A percentile compares a stretch with the other conserved stretches of the same genome.
phyloP scores from a whole-genome alignment of 306 rosid species.

The Begonia loranthoides region DNA sequence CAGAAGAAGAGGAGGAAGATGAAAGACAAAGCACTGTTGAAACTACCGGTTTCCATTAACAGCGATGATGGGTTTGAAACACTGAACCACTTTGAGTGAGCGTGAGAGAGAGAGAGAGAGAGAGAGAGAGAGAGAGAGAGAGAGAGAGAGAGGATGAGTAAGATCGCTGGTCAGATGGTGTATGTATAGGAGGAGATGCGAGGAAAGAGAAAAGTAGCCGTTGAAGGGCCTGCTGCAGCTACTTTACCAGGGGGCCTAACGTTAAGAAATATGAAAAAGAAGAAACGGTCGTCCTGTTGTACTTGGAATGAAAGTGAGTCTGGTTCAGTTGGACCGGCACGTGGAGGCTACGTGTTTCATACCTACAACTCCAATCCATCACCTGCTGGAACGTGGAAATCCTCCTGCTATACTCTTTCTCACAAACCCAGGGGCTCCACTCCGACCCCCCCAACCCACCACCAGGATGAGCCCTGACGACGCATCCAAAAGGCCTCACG shows the following conservation, averaged over 20 bases:
- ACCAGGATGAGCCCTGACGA: neutral
- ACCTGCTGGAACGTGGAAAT: neutral
- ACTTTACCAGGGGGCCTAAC: neutral
- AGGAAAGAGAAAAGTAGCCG: constrained; percentile 46
- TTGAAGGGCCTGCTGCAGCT: constrained; percentile 26
- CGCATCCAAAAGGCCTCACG: constrained; percentile 1
- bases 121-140: neutral
- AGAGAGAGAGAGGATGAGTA: neutral
- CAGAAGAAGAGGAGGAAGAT: constrained; percentile 18
- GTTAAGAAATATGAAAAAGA: neutral
- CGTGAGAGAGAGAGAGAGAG: neutral
- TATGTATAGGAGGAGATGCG: constrained; percentile 17
- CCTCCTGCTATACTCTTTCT: neutral
- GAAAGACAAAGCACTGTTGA: constrained; percentile 10
- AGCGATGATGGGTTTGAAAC: neutral
- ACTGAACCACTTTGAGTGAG: too few species aligned
- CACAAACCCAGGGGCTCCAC: neutral
- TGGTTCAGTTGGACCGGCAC: neutral
- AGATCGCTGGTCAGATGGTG: constrained; percentile 1
- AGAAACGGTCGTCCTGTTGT: neutral
- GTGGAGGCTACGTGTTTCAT: neutral
- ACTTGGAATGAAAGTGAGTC: neutral
- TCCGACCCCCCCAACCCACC: too few species aligned
- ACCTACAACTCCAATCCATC: neutral
- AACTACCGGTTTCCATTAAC: constrained; percentile 29